Evolutionary conservation across 2,329 filamentous ascomycete species (phyloP).

Genomic region (Fusarium multiceps): DNA sequence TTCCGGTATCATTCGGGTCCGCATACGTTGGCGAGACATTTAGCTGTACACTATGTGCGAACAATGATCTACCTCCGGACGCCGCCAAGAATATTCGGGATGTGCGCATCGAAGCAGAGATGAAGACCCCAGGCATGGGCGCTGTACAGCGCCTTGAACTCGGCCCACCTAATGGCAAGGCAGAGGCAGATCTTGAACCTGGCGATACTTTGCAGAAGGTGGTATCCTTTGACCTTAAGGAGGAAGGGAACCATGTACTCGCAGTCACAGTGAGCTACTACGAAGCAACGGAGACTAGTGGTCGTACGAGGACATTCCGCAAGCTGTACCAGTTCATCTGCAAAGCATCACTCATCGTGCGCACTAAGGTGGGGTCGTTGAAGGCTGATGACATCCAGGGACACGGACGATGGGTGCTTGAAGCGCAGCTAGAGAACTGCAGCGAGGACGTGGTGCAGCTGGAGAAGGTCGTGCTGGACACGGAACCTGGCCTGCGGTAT

Average conservation of each 20-base stretch:
- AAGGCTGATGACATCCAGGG: slow-evolving; percentile 42
- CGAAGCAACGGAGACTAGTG: slow-evolving; percentile 78
- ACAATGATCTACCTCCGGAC: slow-evolving; percentile 73
- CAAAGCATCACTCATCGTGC: slow-evolving; percentile 87
- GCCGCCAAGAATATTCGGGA: slow-evolving; percentile 70
- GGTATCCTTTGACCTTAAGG: slow-evolving; percentile 87
- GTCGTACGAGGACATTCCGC: slow-evolving; percentile 84
- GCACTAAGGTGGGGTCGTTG: slow-evolving; percentile 84
- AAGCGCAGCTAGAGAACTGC: slow-evolving; percentile 96
- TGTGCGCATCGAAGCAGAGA: slow-evolving; percentile 87
- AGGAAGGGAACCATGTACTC: slow-evolving; percentile 93
- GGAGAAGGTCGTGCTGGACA: slow-evolving; percentile 70
- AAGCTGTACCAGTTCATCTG: slow-evolving; percentile 98
- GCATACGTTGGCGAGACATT: slow-evolving; percentile 97
- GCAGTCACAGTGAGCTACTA: slow-evolving; percentile 95
- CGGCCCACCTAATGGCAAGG: slow-evolving; percentile 49
- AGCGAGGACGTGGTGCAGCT: slow-evolving; percentile 85
- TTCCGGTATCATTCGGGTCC: slow-evolving; percentile 91
- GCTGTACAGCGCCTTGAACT: slow-evolving; percentile 74
- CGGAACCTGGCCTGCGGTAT: slow-evolving; percentile 62
- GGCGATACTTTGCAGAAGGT: slow-evolving; percentile 82
- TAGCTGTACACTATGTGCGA: slow-evolving; percentile 93
- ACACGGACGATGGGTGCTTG: slow-evolving; percentile 74
- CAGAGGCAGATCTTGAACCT: slow-evolving; percentile 62
- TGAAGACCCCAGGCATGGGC: slow-evolving; percentile 82